phyloP scores from a whole-genome alignment of 2,329 filamentous ascomycete genomes.

The Calonectria leucothoes region DNA sequence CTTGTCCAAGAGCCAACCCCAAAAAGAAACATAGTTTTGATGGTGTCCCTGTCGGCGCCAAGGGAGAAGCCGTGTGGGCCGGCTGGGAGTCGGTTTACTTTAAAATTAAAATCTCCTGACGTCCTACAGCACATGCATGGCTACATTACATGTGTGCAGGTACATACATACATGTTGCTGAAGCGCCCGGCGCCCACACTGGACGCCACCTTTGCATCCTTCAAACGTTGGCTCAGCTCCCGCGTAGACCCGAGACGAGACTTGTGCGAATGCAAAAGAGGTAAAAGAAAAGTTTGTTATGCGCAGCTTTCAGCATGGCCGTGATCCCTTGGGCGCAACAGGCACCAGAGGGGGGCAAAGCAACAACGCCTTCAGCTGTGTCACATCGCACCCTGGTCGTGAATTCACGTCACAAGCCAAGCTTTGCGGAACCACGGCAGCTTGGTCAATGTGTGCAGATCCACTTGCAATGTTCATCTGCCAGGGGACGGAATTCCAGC shows the following conservation, averaged over 20 bases:
- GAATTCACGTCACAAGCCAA: background rate
- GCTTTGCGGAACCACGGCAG: background rate
- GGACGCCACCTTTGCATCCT: background rate
- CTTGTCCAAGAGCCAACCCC: background rate
- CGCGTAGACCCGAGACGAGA: background rate
- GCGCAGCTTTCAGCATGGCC: background rate
- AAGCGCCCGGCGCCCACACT: background rate
- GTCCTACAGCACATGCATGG: background rate
- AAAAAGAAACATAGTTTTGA: background rate
- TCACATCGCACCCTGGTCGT: background rate
- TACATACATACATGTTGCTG: background rate
- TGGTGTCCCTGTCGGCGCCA: background rate
- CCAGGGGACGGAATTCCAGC: background rate
- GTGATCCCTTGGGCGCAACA: background rate
- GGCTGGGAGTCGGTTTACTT: background rate
- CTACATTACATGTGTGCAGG: too few species aligned
- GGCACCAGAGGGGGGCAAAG: background rate
- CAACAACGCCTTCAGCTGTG: background rate
- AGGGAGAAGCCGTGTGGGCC: background rate
- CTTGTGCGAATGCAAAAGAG: background rate
- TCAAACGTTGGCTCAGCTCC: background rate
- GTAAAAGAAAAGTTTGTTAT: background rate
- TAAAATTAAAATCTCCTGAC: background rate
- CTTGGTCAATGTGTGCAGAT: background rate
- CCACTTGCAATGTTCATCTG: background rate